Evolutionary conservation across 306 rosid species (phyloP), one percentile per base, ranked within the genome.

Genomic region (Hippophae tibetana): DNA sequence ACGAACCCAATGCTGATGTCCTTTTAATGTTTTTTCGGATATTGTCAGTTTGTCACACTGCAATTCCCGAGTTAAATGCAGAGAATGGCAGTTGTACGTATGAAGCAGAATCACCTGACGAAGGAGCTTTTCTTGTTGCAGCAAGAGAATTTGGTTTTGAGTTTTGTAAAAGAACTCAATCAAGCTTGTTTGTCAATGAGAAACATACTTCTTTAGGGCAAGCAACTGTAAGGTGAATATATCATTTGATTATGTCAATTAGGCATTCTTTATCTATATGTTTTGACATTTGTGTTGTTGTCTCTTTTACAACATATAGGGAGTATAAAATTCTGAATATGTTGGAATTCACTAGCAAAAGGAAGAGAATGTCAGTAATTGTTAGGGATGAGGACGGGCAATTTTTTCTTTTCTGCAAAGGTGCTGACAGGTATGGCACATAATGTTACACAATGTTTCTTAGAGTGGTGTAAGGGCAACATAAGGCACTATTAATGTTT

Each of bases 51-150:
- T 93, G 99, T 72, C 99, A 93, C 69, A 88, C 94, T 6, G 99
- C 99, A 48, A 84, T 93, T 79, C 97, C 99, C 9, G 99, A 93
- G 77, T 66, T 56, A 67, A 84, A 84, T 69, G 95, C 79, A 78
- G 99, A 77, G 75, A 86, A 85, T 7, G 94, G 99, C 9, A 57
- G 10, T 56, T 78, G n/a, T 73, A 79, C 99, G 8, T 93, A 86
- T 63, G 99, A 93, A 79, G 99, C 95, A 6, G 99, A 93, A 80
- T 93, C 99, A 67, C 99, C 99, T 6, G 99, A 93, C 64, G 99
- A 93, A 81, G 99, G 85, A 8, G 81, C 99, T 70, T 93, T 93
- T 86, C 99, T 93, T 62, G 90, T 76, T 60, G 99, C 99, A 12
- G 94, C 94, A 38, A 84, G 90, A 72, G 99, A 93, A 63, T 93